Conservation (phyloP, 2,329 filamentous ascomycete genomes). For the Trichophyton equinum region DNA sequence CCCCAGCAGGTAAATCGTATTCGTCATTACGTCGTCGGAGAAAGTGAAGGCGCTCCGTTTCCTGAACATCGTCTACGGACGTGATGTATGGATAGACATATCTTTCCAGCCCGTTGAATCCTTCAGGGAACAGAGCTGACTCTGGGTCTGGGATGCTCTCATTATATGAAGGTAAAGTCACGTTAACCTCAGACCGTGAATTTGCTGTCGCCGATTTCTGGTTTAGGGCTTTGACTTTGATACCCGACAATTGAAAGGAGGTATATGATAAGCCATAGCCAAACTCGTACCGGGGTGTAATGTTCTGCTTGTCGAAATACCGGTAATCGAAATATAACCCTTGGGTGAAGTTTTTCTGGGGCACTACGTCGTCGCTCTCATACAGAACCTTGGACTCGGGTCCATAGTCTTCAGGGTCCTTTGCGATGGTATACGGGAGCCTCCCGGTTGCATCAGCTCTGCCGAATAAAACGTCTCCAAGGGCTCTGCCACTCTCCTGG, state of each 20-base stretch:
- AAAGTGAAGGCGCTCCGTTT: conserved; percentile 39
- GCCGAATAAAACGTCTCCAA: conserved; percentile 37
- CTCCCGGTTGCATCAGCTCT: conserved; percentile 39
- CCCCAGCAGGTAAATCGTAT: conserved; percentile 51
- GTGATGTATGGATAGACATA: conserved; percentile 63
- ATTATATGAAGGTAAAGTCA: conserved; percentile 44
- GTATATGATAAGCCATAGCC: conserved; percentile 79
- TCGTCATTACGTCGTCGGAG: conserved; percentile 42
- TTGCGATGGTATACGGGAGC: conserved; percentile 50
- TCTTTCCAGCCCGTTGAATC: conserved; percentile 50
- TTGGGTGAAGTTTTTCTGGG: conserved; percentile 73
- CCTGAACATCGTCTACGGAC: conserved; percentile 36
- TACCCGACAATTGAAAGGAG: conserved; percentile 49
- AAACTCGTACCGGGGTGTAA: conserved; percentile 71
- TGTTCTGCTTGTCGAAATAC: conserved; percentile 64
- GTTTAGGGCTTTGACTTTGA: conserved; percentile 37
- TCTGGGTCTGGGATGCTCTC: conserved; percentile 42
- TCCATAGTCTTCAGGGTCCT: conserved; percentile 48
- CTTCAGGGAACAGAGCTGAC: conserved; percentile 49
- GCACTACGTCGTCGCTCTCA: conserved; percentile 53
- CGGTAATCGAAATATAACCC: conserved; percentile 84
- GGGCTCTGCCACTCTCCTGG: conserved; percentile 37
- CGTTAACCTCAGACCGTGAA: conserved; percentile 28
- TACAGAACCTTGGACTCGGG: conserved; percentile 57
- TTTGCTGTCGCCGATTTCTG: conserved; percentile 38